phyloP scores from a whole-genome alignment of 1,139 yeast species.

The Nakaseomyces glabratus region DNA sequence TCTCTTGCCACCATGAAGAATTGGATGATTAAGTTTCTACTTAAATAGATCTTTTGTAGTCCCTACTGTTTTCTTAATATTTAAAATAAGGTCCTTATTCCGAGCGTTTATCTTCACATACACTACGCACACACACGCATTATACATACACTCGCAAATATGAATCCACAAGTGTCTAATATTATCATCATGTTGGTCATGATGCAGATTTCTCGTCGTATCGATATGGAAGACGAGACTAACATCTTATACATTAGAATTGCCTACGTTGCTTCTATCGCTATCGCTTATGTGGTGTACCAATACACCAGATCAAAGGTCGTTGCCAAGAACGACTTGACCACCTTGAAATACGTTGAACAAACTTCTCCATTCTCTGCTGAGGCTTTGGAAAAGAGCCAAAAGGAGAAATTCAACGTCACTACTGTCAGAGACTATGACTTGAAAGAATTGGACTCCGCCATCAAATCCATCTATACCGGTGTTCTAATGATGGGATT shows the following conservation, averaged over 20 bases:
- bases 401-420: slow-evolving; percentile 56
- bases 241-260: slow-evolving; percentile 69
- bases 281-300: slow-evolving; percentile 58
- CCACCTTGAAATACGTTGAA: slow-evolving; percentile 84
- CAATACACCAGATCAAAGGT: slow-evolving; percentile 53
- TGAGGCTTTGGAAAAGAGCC: slow-evolving; percentile 33
- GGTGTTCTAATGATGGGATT: slow-evolving; percentile 96
- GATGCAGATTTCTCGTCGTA: slow-evolving; percentile 91
- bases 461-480: slow-evolving; percentile 76
- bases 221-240: slow-evolving; percentile 81
- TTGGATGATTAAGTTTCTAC: too few species aligned
- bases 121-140: too few species aligned
- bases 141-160: too few species aligned
- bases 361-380: slow-evolving; percentile 68
- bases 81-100: too few species aligned
- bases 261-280: slow-evolving; percentile 60
- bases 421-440: slow-evolving; percentile 95
- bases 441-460: slow-evolving; percentile 68
- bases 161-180: slow-evolving; percentile 86
- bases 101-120: too few species aligned
- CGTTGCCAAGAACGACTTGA: slow-evolving; percentile 72
- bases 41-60: too few species aligned
- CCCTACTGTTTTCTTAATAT: too few species aligned
- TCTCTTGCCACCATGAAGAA: too few species aligned
- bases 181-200: slow-evolving; percentile 86